Evolutionary conservation across 345 rosid genomes (phyloP).

Genomic region (Draba incana): DNA sequence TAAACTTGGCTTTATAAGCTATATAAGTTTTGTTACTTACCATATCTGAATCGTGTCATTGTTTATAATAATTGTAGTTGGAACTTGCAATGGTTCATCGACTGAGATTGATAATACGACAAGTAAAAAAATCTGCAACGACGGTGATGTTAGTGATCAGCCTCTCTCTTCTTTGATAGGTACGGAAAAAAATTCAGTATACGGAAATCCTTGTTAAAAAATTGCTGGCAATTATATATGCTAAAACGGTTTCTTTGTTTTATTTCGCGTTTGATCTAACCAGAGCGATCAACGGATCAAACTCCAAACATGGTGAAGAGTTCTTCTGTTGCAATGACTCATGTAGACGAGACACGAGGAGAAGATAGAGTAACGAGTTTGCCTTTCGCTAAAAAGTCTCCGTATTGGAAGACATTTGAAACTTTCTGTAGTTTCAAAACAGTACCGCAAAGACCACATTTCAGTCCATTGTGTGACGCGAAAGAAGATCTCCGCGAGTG

Average conservation of each 20-base stretch:
- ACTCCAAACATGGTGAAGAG: background rate
- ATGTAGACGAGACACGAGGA: background rate
- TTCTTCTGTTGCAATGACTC: background rate
- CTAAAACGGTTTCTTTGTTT: background rate
- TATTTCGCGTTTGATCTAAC: background rate
- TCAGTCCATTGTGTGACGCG: constrained; percentile 49
- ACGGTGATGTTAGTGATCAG: constrained; percentile 2
- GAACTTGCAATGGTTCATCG: constrained; percentile 6
- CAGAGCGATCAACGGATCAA: background rate
- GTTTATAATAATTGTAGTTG: constrained; percentile 19
- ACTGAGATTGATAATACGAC: constrained; percentile 8
- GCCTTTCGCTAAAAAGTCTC: constrained; percentile 58
- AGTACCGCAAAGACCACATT: constrained; percentile 70
- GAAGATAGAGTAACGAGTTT: constrained; percentile 8
- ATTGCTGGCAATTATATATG: background rate
- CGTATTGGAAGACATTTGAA: constrained; percentile 57
- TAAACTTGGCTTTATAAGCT: background rate
- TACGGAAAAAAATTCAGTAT: too few species aligned
- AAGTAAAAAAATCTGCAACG: background rate
- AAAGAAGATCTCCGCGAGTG: constrained; percentile 70
- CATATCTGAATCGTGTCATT: background rate
- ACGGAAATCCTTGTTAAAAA: background rate
- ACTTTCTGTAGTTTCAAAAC: constrained; percentile 51
- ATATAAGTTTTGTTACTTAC: too few species aligned
- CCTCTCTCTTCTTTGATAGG: too few species aligned